phyloP scores from a whole-genome alignment of 495 filamentous ascomycete species.

The Daldinia bambusicola region DNA sequence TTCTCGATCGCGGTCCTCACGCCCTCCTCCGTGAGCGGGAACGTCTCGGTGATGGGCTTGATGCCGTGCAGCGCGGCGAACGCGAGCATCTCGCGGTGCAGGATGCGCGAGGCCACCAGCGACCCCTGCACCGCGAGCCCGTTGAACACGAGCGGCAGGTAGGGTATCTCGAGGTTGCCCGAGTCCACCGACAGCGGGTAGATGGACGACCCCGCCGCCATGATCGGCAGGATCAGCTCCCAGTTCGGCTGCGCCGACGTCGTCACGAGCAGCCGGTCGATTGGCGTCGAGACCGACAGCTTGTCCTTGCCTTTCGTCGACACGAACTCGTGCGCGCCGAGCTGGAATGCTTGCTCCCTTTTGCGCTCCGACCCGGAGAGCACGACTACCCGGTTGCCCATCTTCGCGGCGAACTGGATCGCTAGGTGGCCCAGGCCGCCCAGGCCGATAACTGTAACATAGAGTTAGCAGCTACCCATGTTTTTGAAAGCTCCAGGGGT shows the following conservation, averaged over 20 bases:
- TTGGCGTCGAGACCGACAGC: slow-evolving; percentile 41
- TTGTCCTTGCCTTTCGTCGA: slow-evolving; percentile 52
- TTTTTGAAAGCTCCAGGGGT: no score
- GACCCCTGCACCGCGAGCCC: slow-evolving; percentile 49
- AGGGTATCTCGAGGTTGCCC: slow-evolving; percentile 46
- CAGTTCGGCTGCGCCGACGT: slow-evolving; percentile 52
- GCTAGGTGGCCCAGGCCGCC: slow-evolving; percentile 71
- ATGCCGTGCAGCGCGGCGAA: slow-evolving; percentile 55
- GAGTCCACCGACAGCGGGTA: slow-evolving; percentile 44
- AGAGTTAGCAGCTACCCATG: slow-evolving; percentile 35
- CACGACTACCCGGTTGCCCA: slow-evolving; percentile 68
- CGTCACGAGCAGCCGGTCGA: slow-evolving; percentile 52
- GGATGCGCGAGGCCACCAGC: slow-evolving; percentile 50
- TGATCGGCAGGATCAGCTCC: slow-evolving; percentile 42
- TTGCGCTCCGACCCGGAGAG: slow-evolving; percentile 64
- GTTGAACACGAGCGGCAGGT: slow-evolving; percentile 48
- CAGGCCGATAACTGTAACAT: slow-evolving; percentile 64
- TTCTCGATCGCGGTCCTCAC: slow-evolving; percentile 64
- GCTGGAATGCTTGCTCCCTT: slow-evolving; percentile 61
- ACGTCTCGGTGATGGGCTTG: slow-evolving; percentile 49
- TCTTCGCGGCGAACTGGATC: slow-evolving; percentile 67
- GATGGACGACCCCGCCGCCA: slow-evolving; percentile 46
- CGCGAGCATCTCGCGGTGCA: slow-evolving; percentile 57
- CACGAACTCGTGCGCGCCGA: slow-evolving; percentile 68
- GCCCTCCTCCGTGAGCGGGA: slow-evolving; percentile 64